A percentile compares a stretch with the other conserved stretches of the same genome.
Conservation (phyloP, 2,329 filamentous ascomycete species). For the Fusarium sp. region DNA sequence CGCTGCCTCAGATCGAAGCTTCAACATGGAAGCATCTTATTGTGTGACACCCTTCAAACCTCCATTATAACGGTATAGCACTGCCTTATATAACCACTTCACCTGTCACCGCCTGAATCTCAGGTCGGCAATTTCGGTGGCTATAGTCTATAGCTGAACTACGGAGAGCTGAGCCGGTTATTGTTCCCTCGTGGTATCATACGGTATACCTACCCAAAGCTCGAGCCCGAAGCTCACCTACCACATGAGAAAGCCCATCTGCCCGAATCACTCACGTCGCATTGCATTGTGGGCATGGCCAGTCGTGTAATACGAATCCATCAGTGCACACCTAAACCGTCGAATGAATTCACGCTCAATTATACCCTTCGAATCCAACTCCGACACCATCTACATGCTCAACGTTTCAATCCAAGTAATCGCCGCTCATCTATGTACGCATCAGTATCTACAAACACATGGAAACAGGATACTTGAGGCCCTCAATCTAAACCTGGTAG, state of each 20-base stretch:
- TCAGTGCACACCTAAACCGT: constrained; percentile 4
- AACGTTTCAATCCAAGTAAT: constrained; percentile 3
- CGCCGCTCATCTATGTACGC: not conserved
- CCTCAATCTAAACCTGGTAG: constrained; percentile 54
- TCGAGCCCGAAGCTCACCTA: not conserved
- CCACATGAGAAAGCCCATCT: not conserved
- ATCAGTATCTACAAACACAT: constrained; percentile 8
- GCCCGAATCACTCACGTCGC: not conserved
- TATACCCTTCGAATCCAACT: constrained; percentile 8
- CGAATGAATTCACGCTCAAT: constrained; percentile 8
- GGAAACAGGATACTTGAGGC: not conserved
- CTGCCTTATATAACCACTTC: constrained; percentile 20
- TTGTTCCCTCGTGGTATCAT: constrained; percentile 6
- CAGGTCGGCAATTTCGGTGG: constrained; percentile 31
- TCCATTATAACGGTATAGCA: constrained; percentile 12
- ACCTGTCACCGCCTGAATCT: constrained; percentile 28
- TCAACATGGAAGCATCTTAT: not conserved
- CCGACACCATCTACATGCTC: constrained; percentile 6
- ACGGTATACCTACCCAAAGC: constrained; percentile 3
- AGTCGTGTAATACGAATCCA: constrained; percentile 9
- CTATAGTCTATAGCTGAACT: constrained; percentile 27
- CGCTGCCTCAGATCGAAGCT: constrained; percentile 9
- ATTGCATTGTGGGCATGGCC: not conserved
- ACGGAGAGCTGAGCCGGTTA: constrained; percentile 28
- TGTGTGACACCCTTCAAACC: constrained; percentile 10